Conservation (phyloP, 352 stramenopile species). For the Pythium monospermum region DNA sequence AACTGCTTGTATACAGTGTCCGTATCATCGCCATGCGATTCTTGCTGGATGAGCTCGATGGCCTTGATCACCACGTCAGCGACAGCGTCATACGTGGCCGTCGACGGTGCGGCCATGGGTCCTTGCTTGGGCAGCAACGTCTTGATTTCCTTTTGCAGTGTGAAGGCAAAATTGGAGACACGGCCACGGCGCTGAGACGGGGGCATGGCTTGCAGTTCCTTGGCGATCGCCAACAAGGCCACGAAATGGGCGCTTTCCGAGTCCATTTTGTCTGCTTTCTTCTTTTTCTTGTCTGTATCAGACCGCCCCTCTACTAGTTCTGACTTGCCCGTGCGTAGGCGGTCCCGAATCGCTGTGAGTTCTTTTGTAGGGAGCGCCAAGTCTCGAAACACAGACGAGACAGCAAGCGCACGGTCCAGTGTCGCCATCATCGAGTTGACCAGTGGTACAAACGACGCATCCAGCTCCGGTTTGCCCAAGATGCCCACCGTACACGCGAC, state of each 20-base stretch:
- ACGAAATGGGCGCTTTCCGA: background rate
- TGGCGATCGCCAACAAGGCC: background rate
- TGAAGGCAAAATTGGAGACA: background rate
- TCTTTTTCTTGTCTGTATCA: too few relatives aligned
- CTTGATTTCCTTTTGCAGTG: constrained; percentile 8
- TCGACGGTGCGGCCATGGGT: background rate
- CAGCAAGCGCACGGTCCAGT: background rate
- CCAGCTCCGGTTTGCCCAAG: background rate
- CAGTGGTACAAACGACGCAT: background rate
- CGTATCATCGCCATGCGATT: constrained; percentile 1
- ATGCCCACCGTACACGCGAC: background rate
- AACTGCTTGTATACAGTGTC: constrained; percentile 7
- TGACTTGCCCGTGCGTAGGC: background rate
- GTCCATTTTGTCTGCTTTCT: background rate
- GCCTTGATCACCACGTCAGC: constrained; percentile 5
- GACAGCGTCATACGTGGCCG: background rate
- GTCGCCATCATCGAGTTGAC: background rate
- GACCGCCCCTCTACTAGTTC: too few relatives aligned
- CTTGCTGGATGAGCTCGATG: constrained; percentile 4
- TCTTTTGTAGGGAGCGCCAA: too few relatives aligned
- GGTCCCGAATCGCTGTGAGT: background rate
- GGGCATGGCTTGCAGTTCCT: background rate
- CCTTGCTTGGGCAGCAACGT: constrained; percentile 3
- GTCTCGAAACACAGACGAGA: too few relatives aligned
- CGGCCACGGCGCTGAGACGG: background rate